phyloP scores from a whole-genome alignment of 2,329 filamentous ascomycete species.

The Fusarium setosum region DNA sequence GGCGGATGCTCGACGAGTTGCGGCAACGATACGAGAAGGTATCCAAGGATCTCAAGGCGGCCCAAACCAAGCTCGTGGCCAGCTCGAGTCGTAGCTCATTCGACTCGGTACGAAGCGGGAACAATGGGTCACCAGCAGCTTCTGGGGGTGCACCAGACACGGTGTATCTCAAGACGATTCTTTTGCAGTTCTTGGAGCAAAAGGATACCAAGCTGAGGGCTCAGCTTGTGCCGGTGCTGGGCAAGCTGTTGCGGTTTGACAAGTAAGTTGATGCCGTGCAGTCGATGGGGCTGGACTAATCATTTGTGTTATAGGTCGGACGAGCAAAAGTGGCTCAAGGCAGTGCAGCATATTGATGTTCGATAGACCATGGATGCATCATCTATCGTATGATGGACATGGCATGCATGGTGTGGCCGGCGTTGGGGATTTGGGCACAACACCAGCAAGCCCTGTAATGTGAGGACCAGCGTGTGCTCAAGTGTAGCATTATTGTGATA shows the following conservation, averaged over 20 bases:
- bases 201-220: conserved; percentile 81
- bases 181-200: conserved; percentile 84
- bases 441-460: conserved; percentile 3
- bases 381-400: background rate
- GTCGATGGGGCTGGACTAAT: background rate
- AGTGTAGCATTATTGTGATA: conserved; percentile 35
- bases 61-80: conserved; percentile 61
- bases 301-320: conserved; percentile 61
- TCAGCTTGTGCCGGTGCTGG: conserved; percentile 82
- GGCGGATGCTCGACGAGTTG: conserved; percentile 81
- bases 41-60: conserved; percentile 71
- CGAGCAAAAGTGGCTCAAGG: conserved; percentile 87
- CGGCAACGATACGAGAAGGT: conserved; percentile 83
- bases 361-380: conserved; percentile 36
- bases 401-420: conserved; percentile 18
- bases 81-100: conserved; percentile 57
- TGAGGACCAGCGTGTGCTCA: conserved; percentile 2
- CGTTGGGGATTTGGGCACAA: conserved; percentile 29
- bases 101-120: conserved; percentile 51
- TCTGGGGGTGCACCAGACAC: conserved; percentile 55
- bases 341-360: conserved; percentile 67
- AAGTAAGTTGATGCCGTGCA: conserved; percentile 62
- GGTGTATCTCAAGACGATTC: conserved; percentile 82
- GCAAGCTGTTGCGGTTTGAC: conserved; percentile 81
- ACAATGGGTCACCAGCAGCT: conserved; percentile 41